Evolutionary conservation across 1,284 basidiomycete species (phyloP), one percentile per base, ranked within the genome.

Genomic region (Marasmius fiardii): DNA sequence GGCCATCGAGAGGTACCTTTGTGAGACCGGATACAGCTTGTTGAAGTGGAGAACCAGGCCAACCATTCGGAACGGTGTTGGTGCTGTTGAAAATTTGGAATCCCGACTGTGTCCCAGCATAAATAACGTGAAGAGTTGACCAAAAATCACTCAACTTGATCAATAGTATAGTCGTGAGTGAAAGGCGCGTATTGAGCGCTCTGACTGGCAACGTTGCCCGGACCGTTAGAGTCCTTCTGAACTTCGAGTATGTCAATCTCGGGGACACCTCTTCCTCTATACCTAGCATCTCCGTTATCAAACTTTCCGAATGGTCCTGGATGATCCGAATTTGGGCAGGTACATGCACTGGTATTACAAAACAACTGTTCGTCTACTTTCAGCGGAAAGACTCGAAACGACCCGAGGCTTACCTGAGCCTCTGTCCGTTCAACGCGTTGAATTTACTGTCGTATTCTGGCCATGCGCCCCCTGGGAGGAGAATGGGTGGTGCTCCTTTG

Each of bases 161-260:
- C 43, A 62, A 73, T 77, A 1, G 68, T 8, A 54, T 86, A 88
- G 62, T 86, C 79, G 59, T 78, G 75, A 53, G 75, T 72, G 69
- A 87, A 88, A 3, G 85, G 85, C 35, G 83, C 85, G 60, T 86
- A 85, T 65, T 86, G 85, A 4, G 79, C 81, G 7, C 78, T 81
- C 67, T 88, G 86, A 21, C 84, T 86, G 4, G 74, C 75, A 35
- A 83, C 78, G 56, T 83, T 77, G n/a, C 80, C 82, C 3, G 59
- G 55, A 16, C 63, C 68, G n/a, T 61, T 55, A 58, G 83, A 86
- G 72, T 80, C 77, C 59, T 74, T 75, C 66, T 88, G 82, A 0
- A 88, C 88, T 69, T 93, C 90, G 60, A 93, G 76, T 55, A 93
- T 79, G 70, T 93, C 91, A 61, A 95, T 91, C 70, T 94, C 91